Base-by-base conservation (phyloP, 2,329 filamentous ascomycete genomes). In the Torrubiella hemipterigena region DNA sequence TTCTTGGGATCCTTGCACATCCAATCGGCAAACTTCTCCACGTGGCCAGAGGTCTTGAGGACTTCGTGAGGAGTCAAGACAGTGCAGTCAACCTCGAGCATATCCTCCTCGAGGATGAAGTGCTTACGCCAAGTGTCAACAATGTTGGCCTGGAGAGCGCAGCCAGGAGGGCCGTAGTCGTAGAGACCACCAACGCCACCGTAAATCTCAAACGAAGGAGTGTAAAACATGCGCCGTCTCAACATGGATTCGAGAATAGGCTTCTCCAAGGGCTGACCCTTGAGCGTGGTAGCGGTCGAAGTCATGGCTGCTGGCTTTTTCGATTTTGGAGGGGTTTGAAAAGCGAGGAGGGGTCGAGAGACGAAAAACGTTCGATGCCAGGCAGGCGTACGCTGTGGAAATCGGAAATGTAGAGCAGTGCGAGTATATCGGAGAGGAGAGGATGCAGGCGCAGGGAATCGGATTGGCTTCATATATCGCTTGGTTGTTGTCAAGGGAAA, bases 1-100 rank as follows among this genome's bases (percentile, higher is more conserved):
- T 81, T 94, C 70, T 93, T 93, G 40, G 89, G 85, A 58, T 98
- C 91, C 61, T 93, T 94, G 77, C 84, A 94, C 87, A 96, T 95
- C 84, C 83, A 96, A 58, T 96, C 89, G 58, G 85, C 82, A 51
- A 96, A 96, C 60, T 93, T 93, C 58, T 95, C 89, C 42, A 96
- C 91, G 62, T 98, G 91, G 41, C 91, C 91, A 55, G 77, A 83
- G 32, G 89, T 94, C 71, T 96, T 93, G 51, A 98, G 73, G 22
- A 98, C 84, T 29, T 91, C 82, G 49, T 91, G 77, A 20, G 91
- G 91, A 24, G 91, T 98, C 51, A 98, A 61, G 61, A 89, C 91
- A 23, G 83, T 91, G 63, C 85, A 93, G 63, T 94, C 87, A 42
- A 94, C 77, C 63, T 93, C 85, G 43, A 93, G 75, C 85, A 94